phyloP scores from a whole-genome alignment of 192 early-diverging fungal species.

The Umbelopsis isabellina region DNA sequence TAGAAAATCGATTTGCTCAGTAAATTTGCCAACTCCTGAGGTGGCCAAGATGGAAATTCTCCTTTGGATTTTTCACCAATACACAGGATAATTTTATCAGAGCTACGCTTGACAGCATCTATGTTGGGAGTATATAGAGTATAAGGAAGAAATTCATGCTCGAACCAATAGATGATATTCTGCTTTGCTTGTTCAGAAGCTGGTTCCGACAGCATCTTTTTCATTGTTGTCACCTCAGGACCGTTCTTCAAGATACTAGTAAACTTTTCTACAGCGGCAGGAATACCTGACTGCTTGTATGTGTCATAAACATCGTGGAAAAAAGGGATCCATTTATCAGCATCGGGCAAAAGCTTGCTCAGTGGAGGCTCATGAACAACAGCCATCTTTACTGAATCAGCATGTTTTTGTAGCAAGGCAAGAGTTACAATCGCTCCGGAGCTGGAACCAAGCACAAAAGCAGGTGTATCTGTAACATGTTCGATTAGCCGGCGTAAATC shows the following conservation, averaged over 20 bases:
- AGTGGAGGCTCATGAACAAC: background rate
- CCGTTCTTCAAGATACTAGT: background rate
- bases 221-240: background rate
- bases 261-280: background rate
- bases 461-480: background rate
- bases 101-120: background rate
- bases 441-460: background rate
- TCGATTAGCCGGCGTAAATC: background rate
- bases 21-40: background rate
- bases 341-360: background rate
- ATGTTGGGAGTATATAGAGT: background rate
- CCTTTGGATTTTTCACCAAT: background rate
- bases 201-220: background rate
- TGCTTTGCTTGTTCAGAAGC: background rate
- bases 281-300: background rate
- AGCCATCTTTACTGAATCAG: background rate
- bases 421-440: background rate
- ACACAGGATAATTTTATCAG: background rate
- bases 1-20: background rate
- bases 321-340: background rate
- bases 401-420: background rate
- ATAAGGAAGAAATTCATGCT: background rate
- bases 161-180: background rate
- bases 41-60: background rate
- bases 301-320: background rate